phyloP scores from a whole-genome alignment of 176 grass and related monocot species.

The Metroxylon sagu region DNA sequence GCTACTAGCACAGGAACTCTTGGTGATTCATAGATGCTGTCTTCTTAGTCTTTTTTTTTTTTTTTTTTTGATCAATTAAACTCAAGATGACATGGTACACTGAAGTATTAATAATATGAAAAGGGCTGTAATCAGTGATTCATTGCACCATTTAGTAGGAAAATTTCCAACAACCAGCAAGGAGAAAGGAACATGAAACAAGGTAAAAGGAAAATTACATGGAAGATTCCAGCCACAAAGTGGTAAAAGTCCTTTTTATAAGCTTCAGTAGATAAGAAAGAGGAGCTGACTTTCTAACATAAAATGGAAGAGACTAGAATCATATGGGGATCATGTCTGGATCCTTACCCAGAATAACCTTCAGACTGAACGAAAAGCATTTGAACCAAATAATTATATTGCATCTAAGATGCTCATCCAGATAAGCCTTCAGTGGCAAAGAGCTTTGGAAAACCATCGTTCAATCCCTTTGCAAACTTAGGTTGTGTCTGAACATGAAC shows the following conservation, averaged over 20 bases:
- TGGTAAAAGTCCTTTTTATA: slow-evolving; percentile 84
- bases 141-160: not conserved
- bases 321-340: no score
- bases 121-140: no score
- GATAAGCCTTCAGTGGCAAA: slow-evolving; percentile 82
- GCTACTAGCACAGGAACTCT: no score
- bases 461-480: slow-evolving; percentile 73
- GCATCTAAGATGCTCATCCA: slow-evolving; percentile 48
- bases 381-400: not conserved
- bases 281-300: slow-evolving; percentile 1
- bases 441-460: slow-evolving; percentile 84
- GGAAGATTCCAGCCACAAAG: slow-evolving; percentile 95
- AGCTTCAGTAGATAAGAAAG: slow-evolving; percentile 47
- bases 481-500: slow-evolving; percentile 83
- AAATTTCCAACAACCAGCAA: slow-evolving; percentile 1
- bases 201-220: slow-evolving; percentile 43
- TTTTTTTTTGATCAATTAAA: no score
- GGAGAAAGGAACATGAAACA: not conserved
- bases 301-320: not conserved
- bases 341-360: no score
- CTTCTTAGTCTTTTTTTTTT: no score
- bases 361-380: not conserved
- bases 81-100: no score
- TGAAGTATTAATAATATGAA: no score
- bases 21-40: no score